These are phyloP conservation scores for Talaromyces stipitatus DNA, from an alignment of 495 filamentous ascomycete species.

Conservation along the genomic window DNA sequence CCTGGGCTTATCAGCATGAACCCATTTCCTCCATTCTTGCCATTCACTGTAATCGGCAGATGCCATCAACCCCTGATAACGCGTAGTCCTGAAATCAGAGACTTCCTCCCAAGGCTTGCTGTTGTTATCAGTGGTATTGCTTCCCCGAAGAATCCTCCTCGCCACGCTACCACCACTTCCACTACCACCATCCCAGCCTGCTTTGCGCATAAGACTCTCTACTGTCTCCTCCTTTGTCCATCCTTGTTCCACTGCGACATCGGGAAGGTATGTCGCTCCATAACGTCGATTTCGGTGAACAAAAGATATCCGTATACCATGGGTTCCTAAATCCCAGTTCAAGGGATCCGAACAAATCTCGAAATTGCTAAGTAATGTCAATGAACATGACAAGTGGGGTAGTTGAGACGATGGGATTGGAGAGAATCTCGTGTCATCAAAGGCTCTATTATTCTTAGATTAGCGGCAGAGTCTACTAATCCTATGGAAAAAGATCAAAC, in stretches of 20 bases:
- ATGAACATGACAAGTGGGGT: constrained; percentile 55
- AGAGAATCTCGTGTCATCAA: constrained; percentile 78
- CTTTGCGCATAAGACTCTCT: constrained; percentile 86
- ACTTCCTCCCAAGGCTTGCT: constrained; percentile 61
- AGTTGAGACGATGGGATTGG: constrained; percentile 66
- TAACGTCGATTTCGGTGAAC: constrained; percentile 52
- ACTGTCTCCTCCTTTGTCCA: constrained; percentile 95
- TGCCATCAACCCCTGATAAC: constrained; percentile 74
- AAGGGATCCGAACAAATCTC: constrained; percentile 63
- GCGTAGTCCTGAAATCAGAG: constrained; percentile 59
- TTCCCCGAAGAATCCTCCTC: constrained; percentile 32
- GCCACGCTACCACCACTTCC: constrained; percentile 42
- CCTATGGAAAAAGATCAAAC: not conserved
- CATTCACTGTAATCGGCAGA: constrained; percentile 64
- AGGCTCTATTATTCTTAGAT: constrained; percentile 46
- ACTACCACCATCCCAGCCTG: constrained; percentile 60
- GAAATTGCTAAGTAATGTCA: constrained; percentile 72
- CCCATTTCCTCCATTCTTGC: constrained; percentile 72
- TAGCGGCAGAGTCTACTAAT: too few species aligned
- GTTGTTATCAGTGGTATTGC: constrained; percentile 9
- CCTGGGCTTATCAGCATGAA: constrained; percentile 20
- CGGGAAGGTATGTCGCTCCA: constrained; percentile 80
- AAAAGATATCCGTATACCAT: constrained; percentile 77
- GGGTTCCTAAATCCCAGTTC: constrained; percentile 80
- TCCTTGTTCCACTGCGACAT: constrained; percentile 85